Base-by-base conservation (phyloP, 2,329 filamentous ascomycete species). In the Coleophoma eucalyptorum region DNA sequence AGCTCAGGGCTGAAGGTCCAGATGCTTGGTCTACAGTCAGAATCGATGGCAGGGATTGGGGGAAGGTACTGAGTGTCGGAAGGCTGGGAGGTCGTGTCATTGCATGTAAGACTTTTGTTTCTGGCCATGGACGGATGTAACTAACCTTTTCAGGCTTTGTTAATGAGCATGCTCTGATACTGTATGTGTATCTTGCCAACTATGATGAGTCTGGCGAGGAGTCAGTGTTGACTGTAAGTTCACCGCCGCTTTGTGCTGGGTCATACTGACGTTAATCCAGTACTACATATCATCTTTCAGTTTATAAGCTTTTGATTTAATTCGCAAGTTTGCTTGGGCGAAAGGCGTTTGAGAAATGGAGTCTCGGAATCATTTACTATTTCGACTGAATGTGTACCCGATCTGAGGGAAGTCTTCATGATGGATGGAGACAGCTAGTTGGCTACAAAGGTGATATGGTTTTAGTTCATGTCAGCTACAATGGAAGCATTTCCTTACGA, bases 41-140 rank as follows among this genome's bases (percentile, higher is more conserved):
- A 48, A 91, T 97, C 20, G 94, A 97, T 70, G 94, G 91, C 33
- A 87, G 84, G 67, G 94, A 99, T 67, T 97, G 94, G 93, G 90
- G 90, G 32, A 84, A 83, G 58, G 93, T 97, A n/a, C 76, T 99
- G 58, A 95, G 90, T 67, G 92, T 97, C 12, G 93, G 93, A 1
- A 78, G 92, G 46, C 72, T 97, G 31, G 93, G 94, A 60, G 93
- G 91, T 1, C 80, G 90, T 58, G 93, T 97, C 47, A 94, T 97
- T 73, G 94, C 92, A 50, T 97, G 92, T 85, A 56, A 72, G 80
- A 65, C 16, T 13, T 41, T 16, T 64, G 40, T 33, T 13, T 48
- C 11, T 21, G 15, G 34, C 38, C 16, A 16, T n/a, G 31, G 18
- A 19, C 38, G 37, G 7, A 4, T 31, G 18, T 43, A 50, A 42